A percentile compares a stretch with the other conserved stretches of the same genome.
Conservation (phyloP, 805 yeast genomes). For the Wickerhamomyces canadensis region DNA sequence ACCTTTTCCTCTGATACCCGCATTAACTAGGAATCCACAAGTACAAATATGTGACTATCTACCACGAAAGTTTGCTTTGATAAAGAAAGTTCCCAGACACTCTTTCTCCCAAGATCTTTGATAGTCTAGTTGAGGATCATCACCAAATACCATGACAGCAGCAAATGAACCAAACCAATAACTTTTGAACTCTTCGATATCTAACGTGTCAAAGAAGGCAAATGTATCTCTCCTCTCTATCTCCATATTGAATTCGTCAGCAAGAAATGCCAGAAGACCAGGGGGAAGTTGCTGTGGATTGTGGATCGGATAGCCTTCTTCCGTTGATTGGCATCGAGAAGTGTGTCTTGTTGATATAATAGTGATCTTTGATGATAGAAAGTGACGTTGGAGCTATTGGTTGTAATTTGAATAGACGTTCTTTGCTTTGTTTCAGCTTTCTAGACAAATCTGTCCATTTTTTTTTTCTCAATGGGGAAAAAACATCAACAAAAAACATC, state of each 20-base stretch:
- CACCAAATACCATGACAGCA: slow-evolving; percentile 77
- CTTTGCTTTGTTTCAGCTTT: no score
- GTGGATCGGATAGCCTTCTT: slow-evolving; percentile 82
- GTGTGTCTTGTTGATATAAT: no score
- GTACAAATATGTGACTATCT: slow-evolving; percentile 91
- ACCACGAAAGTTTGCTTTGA: slow-evolving; percentile 90
- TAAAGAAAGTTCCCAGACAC: slow-evolving; percentile 81
- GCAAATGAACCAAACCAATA: slow-evolving; percentile 88
- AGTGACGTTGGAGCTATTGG: no score
- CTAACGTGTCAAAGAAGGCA: slow-evolving; percentile 78
- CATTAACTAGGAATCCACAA: slow-evolving; percentile 82
- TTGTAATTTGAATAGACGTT: no score
- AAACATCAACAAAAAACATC: no score
- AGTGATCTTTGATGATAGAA: no score
- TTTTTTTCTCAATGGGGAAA: no score
- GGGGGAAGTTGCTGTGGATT: slow-evolving; percentile 65
- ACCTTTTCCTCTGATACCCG: slow-evolving; percentile 88
- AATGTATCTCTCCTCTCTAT: slow-evolving; percentile 82
- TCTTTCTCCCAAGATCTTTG: slow-evolving; percentile 84
- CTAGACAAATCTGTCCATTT: no score
- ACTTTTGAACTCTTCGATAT: slow-evolving; percentile 68
- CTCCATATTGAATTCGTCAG: slow-evolving; percentile 93
- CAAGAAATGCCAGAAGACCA: slow-evolving; percentile 70
- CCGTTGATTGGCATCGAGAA: no score
- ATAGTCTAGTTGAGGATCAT: slow-evolving; percentile 42